Conservation (phyloP, 2,329 filamentous ascomycete genomes). For the Metarhizium guizhouense region DNA sequence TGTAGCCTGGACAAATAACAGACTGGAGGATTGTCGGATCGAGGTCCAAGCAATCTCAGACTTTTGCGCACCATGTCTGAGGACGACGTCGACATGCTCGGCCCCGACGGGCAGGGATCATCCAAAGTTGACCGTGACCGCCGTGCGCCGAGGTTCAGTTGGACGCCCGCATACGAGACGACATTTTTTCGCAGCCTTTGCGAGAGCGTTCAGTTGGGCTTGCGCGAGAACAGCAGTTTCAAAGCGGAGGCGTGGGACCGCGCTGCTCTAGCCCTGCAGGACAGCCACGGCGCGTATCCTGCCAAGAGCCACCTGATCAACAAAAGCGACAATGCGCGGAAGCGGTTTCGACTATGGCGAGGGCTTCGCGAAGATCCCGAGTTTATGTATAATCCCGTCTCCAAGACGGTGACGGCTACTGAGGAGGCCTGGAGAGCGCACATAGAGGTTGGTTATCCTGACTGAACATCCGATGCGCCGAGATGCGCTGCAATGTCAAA, state of each 20-base stretch:
- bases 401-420: constrained; percentile 42
- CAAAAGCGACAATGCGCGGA: constrained; percentile 55
- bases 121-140: constrained; percentile 29
- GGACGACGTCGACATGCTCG: constrained; percentile 28
- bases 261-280: constrained; percentile 43
- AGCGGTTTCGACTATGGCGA: constrained; percentile 53
- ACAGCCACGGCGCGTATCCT: constrained; percentile 47
- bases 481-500: not conserved
- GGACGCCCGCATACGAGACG: constrained; percentile 48
- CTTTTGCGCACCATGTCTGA: constrained; percentile 24
- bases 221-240: constrained; percentile 51
- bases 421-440: constrained; percentile 50
- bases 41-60: not conserved
- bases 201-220: constrained; percentile 48
- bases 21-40: not conserved
- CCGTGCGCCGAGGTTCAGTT: constrained; percentile 47
- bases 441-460: constrained; percentile 38
- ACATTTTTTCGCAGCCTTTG: constrained; percentile 54
- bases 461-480: not conserved
- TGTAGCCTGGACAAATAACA: constrained; percentile 1
- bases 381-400: constrained; percentile 43
- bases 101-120: constrained; percentile 23
- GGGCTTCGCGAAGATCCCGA: constrained; percentile 48
- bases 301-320: constrained; percentile 54
- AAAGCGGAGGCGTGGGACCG: constrained; percentile 54